Conservation (phyloP, 2,329 filamentous ascomycete species). For the Ploettnerulaceae sp. region DNA sequence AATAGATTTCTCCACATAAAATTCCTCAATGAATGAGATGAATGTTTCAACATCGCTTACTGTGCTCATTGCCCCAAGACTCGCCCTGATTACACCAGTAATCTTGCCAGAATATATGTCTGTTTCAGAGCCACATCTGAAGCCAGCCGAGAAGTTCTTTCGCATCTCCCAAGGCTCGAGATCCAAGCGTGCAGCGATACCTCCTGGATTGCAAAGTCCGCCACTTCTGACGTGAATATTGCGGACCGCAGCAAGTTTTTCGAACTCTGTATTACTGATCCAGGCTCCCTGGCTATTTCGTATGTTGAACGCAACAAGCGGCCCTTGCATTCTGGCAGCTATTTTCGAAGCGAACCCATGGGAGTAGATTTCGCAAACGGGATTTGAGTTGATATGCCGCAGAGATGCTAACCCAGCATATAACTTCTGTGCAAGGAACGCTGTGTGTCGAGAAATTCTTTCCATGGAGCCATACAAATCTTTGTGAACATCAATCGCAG, state of each 20-base stretch:
- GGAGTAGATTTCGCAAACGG: constrained; percentile 33
- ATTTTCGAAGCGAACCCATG: constrained; percentile 32
- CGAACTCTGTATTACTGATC: constrained; percentile 78
- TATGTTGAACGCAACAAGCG: constrained; percentile 81
- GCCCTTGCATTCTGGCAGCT: constrained; percentile 51
- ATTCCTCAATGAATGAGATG: constrained; percentile 65
- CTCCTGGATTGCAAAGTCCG: constrained; percentile 87
- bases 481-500: constrained; percentile 65
- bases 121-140: constrained; percentile 77
- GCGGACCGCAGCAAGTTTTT: constrained; percentile 76
- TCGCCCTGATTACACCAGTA: constrained; percentile 80
- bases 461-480: constrained; percentile 68
- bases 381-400: constrained; percentile 57
- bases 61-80: constrained; percentile 87
- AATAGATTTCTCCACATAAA: constrained; percentile 39
- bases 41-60: constrained; percentile 68
- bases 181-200: constrained; percentile 67
- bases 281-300: constrained; percentile 63
- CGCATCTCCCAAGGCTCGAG: constrained; percentile 78
- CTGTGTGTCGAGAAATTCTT: constrained; percentile 65
- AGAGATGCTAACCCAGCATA: constrained; percentile 53
- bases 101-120: constrained; percentile 81
- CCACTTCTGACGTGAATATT: constrained; percentile 83
- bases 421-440: constrained; percentile 56
- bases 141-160: constrained; percentile 77